Evolutionary conservation across 805 yeast genomes (phyloP).

Genomic region (Candida tibetensis): DNA sequence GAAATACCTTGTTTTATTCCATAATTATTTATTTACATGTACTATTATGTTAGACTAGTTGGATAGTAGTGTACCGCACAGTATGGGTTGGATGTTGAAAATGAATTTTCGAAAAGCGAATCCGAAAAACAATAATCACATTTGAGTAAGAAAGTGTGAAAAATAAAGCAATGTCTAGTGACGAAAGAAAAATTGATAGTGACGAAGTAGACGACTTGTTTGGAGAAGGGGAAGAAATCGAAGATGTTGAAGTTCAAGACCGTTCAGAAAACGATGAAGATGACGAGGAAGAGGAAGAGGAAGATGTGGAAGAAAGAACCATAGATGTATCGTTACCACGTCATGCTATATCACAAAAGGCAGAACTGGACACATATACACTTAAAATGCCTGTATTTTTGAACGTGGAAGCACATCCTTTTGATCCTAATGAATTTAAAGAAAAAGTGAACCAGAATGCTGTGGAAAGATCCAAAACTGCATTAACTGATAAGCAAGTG

Average conservation of each 20-base stretch:
- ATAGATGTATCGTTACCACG: conserved; percentile 44
- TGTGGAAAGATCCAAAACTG: conserved; percentile 22
- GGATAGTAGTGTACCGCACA: not conserved
- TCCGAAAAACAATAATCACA: too few species aligned
- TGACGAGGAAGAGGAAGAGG: conserved; percentile 33
- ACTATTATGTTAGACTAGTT: conserved; percentile 2
- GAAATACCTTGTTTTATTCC: not conserved
- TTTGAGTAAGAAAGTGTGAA: not conserved
- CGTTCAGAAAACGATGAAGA: conserved; percentile 25
- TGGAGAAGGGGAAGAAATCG: conserved; percentile 28
- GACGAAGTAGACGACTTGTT: conserved; percentile 36
- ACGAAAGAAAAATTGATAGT: conserved; percentile 5
- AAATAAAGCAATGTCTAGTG: conserved; percentile 10
- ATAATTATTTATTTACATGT: not conserved
- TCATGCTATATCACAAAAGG: conserved; percentile 42
- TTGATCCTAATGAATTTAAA: conserved; percentile 69
- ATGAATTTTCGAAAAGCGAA: too few species aligned
- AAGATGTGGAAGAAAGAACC: conserved; percentile 32
- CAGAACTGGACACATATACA: conserved; percentile 38
- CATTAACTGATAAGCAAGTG: conserved; percentile 42
- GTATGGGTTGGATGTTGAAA: not conserved
- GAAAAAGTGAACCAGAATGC: conserved; percentile 44
- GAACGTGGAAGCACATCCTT: conserved; percentile 80
- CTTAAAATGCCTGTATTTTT: conserved; percentile 81
- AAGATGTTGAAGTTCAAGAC: conserved; percentile 19